Evolutionary conservation across 2,329 filamentous ascomycete genomes (phyloP), one percentile per base, ranked within the genome.

Genomic region (Alternaria solani): DNA sequence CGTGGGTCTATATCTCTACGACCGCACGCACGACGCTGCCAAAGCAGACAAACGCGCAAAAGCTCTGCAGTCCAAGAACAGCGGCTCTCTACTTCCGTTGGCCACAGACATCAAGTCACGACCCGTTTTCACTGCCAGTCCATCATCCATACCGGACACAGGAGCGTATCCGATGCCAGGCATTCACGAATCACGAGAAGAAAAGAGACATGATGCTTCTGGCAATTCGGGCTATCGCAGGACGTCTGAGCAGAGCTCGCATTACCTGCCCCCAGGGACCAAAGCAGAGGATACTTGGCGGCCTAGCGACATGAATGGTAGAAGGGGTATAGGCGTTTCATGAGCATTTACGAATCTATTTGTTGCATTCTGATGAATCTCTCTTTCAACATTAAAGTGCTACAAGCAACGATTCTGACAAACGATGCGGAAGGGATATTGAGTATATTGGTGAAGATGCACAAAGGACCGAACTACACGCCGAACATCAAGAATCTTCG

Each of bases 1-100:
- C 75, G 71, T 97, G 30, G 95, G 95, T 0, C 85, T 99, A 14
- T 99, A 98, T 76, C 86, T 99, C 41, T 99, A 99, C 79, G 95
- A 99, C 79, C 89, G 95, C 61, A 96, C 93, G 18, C 94, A 89
- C 72, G 91, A 96, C 74, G 91, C 91, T 68, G 93, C 92, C 73
- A 94, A 94, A 76, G 93, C 92, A 34, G 94, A 98, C 75, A 89
- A 90, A 68, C 89, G 90, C 66, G 93, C 92, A 4, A 84, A 84
- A 59, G 79, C 83, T 7, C 79, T 86, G 65, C 89, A 90, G 67
- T 86, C 89, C 70, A 87, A 92, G 72, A 85, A 85, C 20, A 82
- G 83, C 34, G 83, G 85, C 9, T 83, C 89, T 2, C 78, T 96
- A 16, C 81, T 96, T 28, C 93, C 93, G 1, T 80, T 94, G 30